phyloP scores from a whole-genome alignment of 352 stramenopile species.

The Pythium dissimile region DNA sequence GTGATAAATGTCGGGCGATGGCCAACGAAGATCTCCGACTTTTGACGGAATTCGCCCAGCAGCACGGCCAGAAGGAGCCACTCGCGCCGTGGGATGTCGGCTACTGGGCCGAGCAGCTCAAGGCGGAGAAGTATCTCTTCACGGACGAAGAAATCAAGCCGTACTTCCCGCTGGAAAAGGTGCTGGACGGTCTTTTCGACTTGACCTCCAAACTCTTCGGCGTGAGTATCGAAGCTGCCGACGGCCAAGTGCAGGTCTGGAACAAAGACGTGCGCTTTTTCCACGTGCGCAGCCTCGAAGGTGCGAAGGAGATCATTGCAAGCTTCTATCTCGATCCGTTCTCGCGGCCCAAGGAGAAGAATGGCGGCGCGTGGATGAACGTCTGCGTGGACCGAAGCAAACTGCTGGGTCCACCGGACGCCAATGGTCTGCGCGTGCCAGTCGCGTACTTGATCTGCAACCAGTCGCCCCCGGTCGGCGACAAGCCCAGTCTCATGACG shows the following conservation, averaged over 20 bases:
- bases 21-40: constrained; percentile 90
- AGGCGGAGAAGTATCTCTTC: constrained; percentile 94
- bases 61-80: constrained; percentile 64
- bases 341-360: constrained; percentile 95
- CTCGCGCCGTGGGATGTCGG: constrained; percentile 94
- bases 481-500: constrained; percentile 97
- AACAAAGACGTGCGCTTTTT: constrained; percentile 97
- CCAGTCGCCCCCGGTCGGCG: constrained; percentile 89
- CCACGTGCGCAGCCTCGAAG: constrained; percentile 84
- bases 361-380: constrained; percentile 98
- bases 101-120: constrained; percentile 95
- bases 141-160: constrained; percentile 97
- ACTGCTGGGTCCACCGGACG: constrained; percentile 60
- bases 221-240: constrained; percentile 88
- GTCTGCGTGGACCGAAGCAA: constrained; percentile 93
- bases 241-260: constrained; percentile 82
- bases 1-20: constrained; percentile 90
- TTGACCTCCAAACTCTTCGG: constrained; percentile 93
- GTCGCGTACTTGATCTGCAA: constrained; percentile 99
- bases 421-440: constrained; percentile 74
- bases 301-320: constrained; percentile 84
- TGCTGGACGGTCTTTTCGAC: constrained; percentile 96
- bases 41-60: constrained; percentile 83
- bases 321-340: constrained; percentile 98
- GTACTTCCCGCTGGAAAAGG: constrained; percentile 95